Conservation (phyloP, 2,329 filamentous ascomycete genomes). For the Coleophoma eucalyptorum region DNA sequence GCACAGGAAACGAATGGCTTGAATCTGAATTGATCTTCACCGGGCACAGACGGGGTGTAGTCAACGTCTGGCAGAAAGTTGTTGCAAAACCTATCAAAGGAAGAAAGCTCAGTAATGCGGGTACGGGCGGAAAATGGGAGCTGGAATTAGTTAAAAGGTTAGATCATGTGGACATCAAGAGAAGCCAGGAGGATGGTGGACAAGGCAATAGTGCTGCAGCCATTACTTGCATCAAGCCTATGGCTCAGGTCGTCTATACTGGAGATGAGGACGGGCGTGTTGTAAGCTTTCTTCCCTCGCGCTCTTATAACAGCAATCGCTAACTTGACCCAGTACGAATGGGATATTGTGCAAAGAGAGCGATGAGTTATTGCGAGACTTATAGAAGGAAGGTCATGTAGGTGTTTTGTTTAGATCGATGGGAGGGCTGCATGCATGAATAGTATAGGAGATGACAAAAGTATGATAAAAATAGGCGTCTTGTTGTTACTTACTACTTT, state of each 20-base stretch:
- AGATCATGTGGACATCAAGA: slow-evolving; percentile 71
- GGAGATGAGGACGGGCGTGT: slow-evolving; percentile 92
- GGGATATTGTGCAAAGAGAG: slow-evolving; percentile 49
- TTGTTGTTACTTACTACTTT: no score
- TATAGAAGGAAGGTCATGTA: neutral
- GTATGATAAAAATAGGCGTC: no score
- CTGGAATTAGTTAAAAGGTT: slow-evolving; percentile 77
- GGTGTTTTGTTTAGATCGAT: no score
- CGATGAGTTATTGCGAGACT: slow-evolving; percentile 36
- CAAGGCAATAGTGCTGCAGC: slow-evolving; percentile 50
- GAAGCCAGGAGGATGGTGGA: slow-evolving; percentile 48
- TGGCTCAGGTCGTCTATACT: slow-evolving; percentile 82
- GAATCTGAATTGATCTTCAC: slow-evolving; percentile 85
- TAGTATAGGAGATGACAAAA: no score
- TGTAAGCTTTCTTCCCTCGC: slow-evolving; percentile 47
- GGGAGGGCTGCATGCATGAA: no score
- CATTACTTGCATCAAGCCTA: slow-evolving; percentile 82
- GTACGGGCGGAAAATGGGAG: slow-evolving; percentile 50
- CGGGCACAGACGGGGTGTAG: slow-evolving; percentile 77
- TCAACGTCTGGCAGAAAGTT: slow-evolving; percentile 69
- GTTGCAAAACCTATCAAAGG: slow-evolving; percentile 33
- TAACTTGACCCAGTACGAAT: slow-evolving; percentile 20
- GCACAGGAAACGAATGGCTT: slow-evolving; percentile 87
- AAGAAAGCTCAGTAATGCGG: slow-evolving; percentile 1
- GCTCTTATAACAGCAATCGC: neutral